These are phyloP conservation scores for Xylariales sp. DNA, from an alignment of 2,329 filamentous ascomycete species.

Conservation along the genomic window DNA sequence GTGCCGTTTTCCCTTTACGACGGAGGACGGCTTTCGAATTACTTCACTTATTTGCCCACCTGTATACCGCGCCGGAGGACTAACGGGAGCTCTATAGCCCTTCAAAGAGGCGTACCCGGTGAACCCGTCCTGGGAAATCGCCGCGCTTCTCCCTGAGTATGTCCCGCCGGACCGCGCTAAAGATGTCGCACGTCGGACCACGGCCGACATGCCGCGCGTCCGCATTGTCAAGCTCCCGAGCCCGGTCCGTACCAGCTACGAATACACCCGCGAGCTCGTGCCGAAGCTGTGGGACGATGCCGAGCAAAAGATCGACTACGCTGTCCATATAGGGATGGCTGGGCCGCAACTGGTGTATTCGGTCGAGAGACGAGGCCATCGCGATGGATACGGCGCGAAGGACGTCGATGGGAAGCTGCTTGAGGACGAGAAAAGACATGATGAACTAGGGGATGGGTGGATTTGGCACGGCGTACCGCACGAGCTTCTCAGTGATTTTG, in stretches of 20 bases:
- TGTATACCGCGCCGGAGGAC: conserved; percentile 10
- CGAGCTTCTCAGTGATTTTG: conserved; percentile 67
- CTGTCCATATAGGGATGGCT: conserved; percentile 86
- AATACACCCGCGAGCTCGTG: conserved; percentile 70
- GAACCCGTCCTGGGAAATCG: conserved; percentile 87
- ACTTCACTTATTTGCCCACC: background rate
- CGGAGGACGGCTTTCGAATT: background rate
- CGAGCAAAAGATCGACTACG: conserved; percentile 64
- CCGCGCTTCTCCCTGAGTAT: conserved; percentile 72
- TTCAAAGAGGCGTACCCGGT: conserved; percentile 77
- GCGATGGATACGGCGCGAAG: conserved; percentile 75
- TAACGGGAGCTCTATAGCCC: conserved; percentile 64
- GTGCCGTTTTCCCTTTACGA: conserved; percentile 20
- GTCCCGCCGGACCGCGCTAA: conserved; percentile 65
- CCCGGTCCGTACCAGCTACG: conserved; percentile 78
- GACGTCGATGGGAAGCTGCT: conserved; percentile 76
- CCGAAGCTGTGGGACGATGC: conserved; percentile 69
- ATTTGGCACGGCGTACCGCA: conserved; percentile 66
- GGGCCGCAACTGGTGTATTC: conserved; percentile 72
- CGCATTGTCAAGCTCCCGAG: conserved; percentile 73
- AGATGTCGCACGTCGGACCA: conserved; percentile 51
- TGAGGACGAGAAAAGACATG: conserved; percentile 60
- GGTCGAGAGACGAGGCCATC: conserved; percentile 76
- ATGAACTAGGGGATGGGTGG: conserved; percentile 58
- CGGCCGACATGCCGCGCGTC: conserved; percentile 59